Evolutionary conservation across 768 basidiomycete species (phyloP).

Genomic region (Strobilomyces confusus): DNA sequence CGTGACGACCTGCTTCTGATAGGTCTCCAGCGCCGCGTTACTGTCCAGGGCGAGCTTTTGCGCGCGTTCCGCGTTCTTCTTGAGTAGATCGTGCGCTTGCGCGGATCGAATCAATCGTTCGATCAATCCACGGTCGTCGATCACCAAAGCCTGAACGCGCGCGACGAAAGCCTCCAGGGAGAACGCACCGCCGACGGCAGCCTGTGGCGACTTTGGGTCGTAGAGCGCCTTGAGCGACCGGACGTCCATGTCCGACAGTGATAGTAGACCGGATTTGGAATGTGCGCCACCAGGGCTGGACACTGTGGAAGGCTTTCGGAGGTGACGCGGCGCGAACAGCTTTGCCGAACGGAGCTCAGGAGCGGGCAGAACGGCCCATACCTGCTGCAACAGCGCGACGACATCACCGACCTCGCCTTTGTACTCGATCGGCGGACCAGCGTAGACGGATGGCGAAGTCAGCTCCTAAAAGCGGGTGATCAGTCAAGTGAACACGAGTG

Average conservation of each 20-base stretch:
- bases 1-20: conserved; percentile 81
- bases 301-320: conserved; percentile 45
- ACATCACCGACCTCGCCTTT: conserved; percentile 50
- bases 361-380: conserved; percentile 83
- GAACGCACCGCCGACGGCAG: conserved; percentile 40
- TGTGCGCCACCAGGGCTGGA: conserved; percentile 31
- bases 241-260: conserved; percentile 81
- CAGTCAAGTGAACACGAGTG: neutral
- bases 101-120: conserved; percentile 82
- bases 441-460: conserved; percentile 20
- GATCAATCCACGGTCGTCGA: conserved; percentile 80
- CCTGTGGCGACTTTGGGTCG: conserved; percentile 36
- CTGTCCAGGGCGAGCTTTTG: conserved; percentile 88
- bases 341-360: conserved; percentile 75
- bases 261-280: conserved; percentile 36
- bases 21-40: conserved; percentile 74
- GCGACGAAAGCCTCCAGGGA: conserved; percentile 72
- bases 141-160: conserved; percentile 75
- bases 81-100: conserved; percentile 84
- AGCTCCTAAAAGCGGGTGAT: conserved; percentile 18
- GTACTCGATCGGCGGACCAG: conserved; percentile 28
- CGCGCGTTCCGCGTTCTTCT: conserved; percentile 88
- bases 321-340: conserved; percentile 44
- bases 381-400: conserved; percentile 57
- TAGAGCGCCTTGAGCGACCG: conserved; percentile 83